These are phyloP conservation scores for Aspergillus unguis DNA, from an alignment of 2,329 filamentous ascomycete species.

Conservation along the genomic window DNA sequence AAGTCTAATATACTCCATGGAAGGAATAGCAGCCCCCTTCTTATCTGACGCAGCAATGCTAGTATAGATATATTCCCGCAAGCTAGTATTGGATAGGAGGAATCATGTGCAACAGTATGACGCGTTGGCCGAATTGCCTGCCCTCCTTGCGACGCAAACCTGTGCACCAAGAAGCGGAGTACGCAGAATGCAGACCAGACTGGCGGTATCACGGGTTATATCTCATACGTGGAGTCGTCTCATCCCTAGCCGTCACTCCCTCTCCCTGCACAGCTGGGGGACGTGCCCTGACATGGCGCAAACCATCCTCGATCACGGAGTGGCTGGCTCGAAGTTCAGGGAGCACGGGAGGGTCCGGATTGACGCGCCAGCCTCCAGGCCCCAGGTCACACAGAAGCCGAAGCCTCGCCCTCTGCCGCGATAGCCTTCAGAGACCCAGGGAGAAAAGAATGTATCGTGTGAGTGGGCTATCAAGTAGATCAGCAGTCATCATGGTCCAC, in stretches of 20 bases:
- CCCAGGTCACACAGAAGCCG: conserved; percentile 1
- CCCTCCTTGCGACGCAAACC: conserved; percentile 14
- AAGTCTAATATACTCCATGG: conserved; percentile 9
- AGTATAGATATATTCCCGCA: conserved; percentile 9
- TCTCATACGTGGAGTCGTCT: conserved; percentile 13
- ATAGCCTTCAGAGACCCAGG: conserved; percentile 5
- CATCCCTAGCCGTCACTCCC: conserved; percentile 6
- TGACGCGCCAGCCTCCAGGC: neutral
- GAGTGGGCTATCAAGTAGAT: conserved; percentile 14
- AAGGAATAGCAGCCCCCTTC: conserved; percentile 8
- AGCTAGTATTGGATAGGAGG: conserved; percentile 5
- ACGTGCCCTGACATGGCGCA: conserved; percentile 6
- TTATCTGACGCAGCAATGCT: neutral
- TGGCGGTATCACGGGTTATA: conserved; percentile 11
- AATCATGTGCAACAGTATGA: conserved; percentile 21
- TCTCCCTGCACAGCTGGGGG: conserved; percentile 3
- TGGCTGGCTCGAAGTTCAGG: neutral
- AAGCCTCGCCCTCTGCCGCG: conserved; percentile 5
- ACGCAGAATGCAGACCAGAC: conserved; percentile 17
- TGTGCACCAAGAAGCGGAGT: conserved; percentile 17
- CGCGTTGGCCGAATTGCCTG: conserved; percentile 19
- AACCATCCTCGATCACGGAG: neutral
- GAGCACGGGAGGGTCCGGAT: neutral
- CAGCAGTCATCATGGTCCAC: conserved; percentile 11
- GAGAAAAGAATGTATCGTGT: conserved; percentile 9